Base-by-base conservation (phyloP, 805 yeast genomes). In the Schwanniomyces pseudopolymorphus region DNA sequence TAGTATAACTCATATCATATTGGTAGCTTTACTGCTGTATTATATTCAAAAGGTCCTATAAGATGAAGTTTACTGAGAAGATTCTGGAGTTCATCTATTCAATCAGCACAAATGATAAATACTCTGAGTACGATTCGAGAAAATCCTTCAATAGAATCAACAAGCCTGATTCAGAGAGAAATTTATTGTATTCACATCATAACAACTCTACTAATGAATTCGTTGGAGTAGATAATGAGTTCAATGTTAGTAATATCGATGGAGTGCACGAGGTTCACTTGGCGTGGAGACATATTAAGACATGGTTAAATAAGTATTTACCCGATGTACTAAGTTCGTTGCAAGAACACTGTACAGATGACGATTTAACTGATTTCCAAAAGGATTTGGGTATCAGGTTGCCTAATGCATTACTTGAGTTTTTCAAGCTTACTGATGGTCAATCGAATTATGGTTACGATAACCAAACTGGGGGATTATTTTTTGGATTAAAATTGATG, bases 241-340 rank as follows among this genome's bases (percentile, higher is more conserved):
- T 54, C 33, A 56, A 61, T 16, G 59, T 59, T 11, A 63, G 61
- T 27, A 44, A 21, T 57, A 67, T 62, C 14, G 86, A 81, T 38
- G 96, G 95, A 40, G 84, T 87, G 21, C 83, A 92, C 44, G 89
- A 91, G 51, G 73, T 79, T 1, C 74, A 85, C 31, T 78, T 83
- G 19, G 87, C 97, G 10, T 92, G 98, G 98, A 79, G 87, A 51
- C 91, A 91, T 58, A 83, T 92, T 47, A 92, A 88, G 54, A 73
- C 81, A 16, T 92, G 97, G 97, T 72, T 92, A 16, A 76, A 79
- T 28, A 80, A 81, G 46, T 78, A 89, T 64, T 85, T 84, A 53
- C 87, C 94, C 1, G 99, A 92, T 66, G 72, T 94, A 46, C 79
- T 77, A 49, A 91, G 88, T 47, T 83, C 94, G 42, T 69, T 92